Percentiles rank a stretch among this genome's conserved stretches.
Conservation (phyloP, 2,329 filamentous ascomycete genomes). For the Xylaria sp. region DNA sequence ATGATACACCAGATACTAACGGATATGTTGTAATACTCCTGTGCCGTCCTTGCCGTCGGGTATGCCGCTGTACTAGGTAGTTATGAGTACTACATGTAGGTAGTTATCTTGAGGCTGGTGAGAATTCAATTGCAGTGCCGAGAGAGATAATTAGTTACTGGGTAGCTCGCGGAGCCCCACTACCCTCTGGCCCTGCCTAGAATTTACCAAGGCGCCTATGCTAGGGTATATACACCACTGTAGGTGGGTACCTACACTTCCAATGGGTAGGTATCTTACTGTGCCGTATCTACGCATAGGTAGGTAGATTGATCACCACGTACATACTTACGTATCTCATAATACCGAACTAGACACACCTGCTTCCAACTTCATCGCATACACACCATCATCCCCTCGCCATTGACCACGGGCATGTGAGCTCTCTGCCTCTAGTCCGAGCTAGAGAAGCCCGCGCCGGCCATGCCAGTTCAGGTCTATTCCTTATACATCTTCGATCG, state of each 20-base stretch:
- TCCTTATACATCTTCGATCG: slow-evolving; percentile 99
- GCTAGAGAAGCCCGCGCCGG: slow-evolving; percentile 43
- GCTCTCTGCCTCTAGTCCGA: slow-evolving; percentile 40
- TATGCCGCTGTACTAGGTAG: slow-evolving; percentile 19
- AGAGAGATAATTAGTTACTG: too few species aligned
- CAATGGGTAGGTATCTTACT: too few species aligned
- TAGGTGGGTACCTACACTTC: too few species aligned
- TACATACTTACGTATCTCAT: not conserved
- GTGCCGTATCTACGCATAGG: too few species aligned
- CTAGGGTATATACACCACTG: too few species aligned
- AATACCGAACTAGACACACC: not conserved
- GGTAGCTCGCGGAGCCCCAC: slow-evolving; percentile 6
- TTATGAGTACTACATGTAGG: too few species aligned
- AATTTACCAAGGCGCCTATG: too few species aligned
- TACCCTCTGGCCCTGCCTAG: not conserved
- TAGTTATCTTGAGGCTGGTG: slow-evolving; percentile 27
- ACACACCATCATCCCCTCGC: slow-evolving; percentile 1
- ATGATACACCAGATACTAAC: not conserved
- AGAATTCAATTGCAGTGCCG: not conserved
- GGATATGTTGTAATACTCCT: not conserved
- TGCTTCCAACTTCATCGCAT: slow-evolving; percentile 10
- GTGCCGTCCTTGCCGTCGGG: slow-evolving; percentile 26
- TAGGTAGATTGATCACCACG: not conserved
- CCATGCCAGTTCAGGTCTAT: slow-evolving; percentile 83
- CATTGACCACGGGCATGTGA: slow-evolving; percentile 45